Base-by-base conservation (phyloP, 2,329 filamentous ascomycete genomes). In the Paraconiothyrium sp. region DNA sequence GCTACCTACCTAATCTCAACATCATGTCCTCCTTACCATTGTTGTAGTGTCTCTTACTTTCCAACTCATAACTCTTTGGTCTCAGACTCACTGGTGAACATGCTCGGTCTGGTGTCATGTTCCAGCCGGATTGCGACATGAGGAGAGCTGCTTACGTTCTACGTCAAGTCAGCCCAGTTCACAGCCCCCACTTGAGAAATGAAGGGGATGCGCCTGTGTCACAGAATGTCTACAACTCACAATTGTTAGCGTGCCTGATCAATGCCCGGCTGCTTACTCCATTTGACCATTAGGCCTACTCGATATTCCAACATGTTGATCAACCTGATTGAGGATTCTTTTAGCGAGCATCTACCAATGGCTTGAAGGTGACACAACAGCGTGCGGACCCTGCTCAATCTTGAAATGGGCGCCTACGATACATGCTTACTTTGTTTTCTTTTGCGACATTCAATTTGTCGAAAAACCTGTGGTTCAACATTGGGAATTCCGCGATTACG, bases 181-280 rank as follows among this genome's bases (percentile, higher is more conserved):
- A 52, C 51, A 44, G 51, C 51, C 51, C 51, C 51, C 51, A 54
- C 51, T 9, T 6, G 37, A n/a, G 39, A 54, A 30, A 54, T 27
- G 35, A 54, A 54, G 24, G 35, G 51, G 24, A 32, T n/a, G 51
- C 37, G 51, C 51, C 51, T 32, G 13, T 24, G 51, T 54, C 20
- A 54, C 37, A 54, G 51, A 54, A 54, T 54, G 51, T 54, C 51
- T 43, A 27, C 51, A 54, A 30, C 39, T n/a, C 39, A 51, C 24
- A 5, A 37, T 9, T 8, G 16, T 34, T 34, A 37, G 32, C 48
- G 13, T 51, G n/a, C 8, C 43, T 24, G 24, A 46, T 13, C 43
- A 8, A 20, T 20, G 1, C 20, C 20, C 20, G 3, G 20, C 10
- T 20, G 43, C 48, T 34, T 50, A 34, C 0, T 50, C 13, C 30